These are phyloP conservation scores for Trichosporon sp. DNA, from an alignment of 1,284 basidiomycete species.

Conservation along the genomic window DNA sequence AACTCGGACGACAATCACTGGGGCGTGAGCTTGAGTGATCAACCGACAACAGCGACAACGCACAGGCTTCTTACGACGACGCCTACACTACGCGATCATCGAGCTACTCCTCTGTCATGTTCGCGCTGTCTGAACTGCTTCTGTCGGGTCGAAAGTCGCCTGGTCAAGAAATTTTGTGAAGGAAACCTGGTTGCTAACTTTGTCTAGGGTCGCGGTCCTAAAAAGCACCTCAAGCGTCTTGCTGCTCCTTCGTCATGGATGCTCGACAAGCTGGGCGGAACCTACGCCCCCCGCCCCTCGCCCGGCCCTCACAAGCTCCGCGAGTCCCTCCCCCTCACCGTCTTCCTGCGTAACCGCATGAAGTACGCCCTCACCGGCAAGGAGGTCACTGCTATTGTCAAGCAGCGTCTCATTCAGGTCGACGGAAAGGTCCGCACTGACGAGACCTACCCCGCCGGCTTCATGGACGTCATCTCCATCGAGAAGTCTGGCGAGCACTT, in stretches of 20 bases:
- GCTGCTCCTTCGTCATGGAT: conserved; percentile 99
- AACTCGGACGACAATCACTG: background rate
- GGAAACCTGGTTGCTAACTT: conserved; percentile 20
- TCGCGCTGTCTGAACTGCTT: background rate
- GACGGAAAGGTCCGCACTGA: conserved; percentile 99
- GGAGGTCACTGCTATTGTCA: conserved; percentile 93
- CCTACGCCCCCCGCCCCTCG: conserved; percentile 94
- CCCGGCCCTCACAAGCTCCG: conserved; percentile 99
- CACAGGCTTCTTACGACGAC: no score
- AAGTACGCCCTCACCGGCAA: conserved; percentile 97
- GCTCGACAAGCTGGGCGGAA: conserved; percentile 98
- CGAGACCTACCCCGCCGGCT: conserved; percentile 93
- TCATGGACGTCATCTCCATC: conserved; percentile 96
- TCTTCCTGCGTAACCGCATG: conserved; percentile 98
- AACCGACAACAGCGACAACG: background rate
- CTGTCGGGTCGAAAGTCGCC: background rate
- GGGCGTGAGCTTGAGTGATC: background rate
- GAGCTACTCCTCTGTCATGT: background rate
- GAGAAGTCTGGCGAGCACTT: conserved; percentile 99
- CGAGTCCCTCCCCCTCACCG: conserved; percentile 89
- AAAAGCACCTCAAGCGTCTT: conserved; percentile 99
- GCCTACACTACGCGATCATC: background rate
- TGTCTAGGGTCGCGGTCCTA: conserved; percentile 89
- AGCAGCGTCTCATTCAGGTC: conserved; percentile 97
- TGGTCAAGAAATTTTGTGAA: conserved; percentile 14